Evolutionary conservation across 495 filamentous ascomycete genomes (phyloP).

Genomic region (Tuber brumale): DNA sequence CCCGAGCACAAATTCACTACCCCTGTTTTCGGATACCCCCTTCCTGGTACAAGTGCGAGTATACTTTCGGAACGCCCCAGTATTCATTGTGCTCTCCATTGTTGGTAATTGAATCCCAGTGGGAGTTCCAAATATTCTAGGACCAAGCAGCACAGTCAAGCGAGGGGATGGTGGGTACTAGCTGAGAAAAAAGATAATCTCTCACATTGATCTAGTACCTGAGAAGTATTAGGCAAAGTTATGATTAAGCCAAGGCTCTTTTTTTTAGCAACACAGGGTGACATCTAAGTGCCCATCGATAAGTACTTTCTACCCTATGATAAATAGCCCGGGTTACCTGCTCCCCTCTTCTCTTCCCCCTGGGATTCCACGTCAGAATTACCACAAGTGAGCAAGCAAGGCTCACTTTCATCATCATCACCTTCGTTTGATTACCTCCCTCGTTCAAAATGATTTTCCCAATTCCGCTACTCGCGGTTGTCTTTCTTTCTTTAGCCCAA

Average conservation of each 20-base stretch:
- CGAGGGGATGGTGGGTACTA: background rate
- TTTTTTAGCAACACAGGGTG: background rate
- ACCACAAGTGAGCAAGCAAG: background rate
- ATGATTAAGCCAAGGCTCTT: background rate
- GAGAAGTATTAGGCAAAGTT: background rate
- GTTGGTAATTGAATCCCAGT: too few relatives aligned
- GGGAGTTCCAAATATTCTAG: too few relatives aligned
- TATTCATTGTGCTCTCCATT: too few relatives aligned
- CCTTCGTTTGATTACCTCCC: background rate
- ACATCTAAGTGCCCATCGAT: background rate
- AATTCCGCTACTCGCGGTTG: background rate
- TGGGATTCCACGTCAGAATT: background rate
- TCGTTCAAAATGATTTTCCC: background rate
- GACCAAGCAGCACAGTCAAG: too few relatives aligned
- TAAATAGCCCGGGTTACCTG: background rate
- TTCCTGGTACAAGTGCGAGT: too few relatives aligned
- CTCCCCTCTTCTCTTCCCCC: background rate
- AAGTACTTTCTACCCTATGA: background rate
- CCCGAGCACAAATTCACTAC: too few relatives aligned
- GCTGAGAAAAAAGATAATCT: background rate
- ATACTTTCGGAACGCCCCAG: too few relatives aligned
- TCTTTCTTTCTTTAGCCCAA: background rate
- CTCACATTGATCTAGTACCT: background rate
- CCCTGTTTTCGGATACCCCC: too few relatives aligned
- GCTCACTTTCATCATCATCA: background rate